Conservation (phyloP, 2,329 filamentous ascomycete species). For the Leptosphaerulina australis region DNA sequence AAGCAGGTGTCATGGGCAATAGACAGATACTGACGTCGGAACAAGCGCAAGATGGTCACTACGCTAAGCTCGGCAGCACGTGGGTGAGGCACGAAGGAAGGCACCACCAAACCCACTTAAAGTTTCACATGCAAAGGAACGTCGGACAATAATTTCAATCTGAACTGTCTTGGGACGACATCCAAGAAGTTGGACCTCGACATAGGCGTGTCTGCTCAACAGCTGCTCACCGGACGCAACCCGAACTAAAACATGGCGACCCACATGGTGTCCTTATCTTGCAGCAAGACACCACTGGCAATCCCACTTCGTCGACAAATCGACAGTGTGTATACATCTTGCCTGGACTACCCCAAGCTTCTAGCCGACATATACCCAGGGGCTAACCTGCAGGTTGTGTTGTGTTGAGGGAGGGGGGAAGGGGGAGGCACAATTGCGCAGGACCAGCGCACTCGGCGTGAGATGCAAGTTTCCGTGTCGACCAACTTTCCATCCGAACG, state of each 20-base stretch:
- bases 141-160: background rate
- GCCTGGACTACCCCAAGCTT: background rate
- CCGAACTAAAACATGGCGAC: conserved; percentile 1
- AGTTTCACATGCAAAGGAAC: background rate
- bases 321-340: background rate
- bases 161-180: background rate
- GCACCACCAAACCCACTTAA: background rate
- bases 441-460: too few species aligned
- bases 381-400: too few species aligned
- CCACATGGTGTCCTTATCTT: conserved; percentile 8
- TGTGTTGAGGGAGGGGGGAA: too few species aligned
- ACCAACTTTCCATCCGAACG: too few species aligned
- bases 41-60: background rate
- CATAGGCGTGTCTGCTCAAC: conserved; percentile 1
- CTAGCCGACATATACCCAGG: background rate
- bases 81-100: background rate
- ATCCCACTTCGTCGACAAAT: background rate
- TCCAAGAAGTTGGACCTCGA: background rate
- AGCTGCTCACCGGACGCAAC: conserved; percentile 12
- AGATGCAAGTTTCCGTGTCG: too few species aligned
- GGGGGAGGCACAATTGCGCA: too few species aligned
- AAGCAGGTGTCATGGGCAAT: conserved; percentile 3
- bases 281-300: conserved; percentile 13
- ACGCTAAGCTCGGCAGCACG: background rate
- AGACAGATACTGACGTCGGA: conserved; percentile 7